phyloP scores from a whole-genome alignment of 2,329 filamentous ascomycete genomes.

The Aphanoascus verrucosus region DNA sequence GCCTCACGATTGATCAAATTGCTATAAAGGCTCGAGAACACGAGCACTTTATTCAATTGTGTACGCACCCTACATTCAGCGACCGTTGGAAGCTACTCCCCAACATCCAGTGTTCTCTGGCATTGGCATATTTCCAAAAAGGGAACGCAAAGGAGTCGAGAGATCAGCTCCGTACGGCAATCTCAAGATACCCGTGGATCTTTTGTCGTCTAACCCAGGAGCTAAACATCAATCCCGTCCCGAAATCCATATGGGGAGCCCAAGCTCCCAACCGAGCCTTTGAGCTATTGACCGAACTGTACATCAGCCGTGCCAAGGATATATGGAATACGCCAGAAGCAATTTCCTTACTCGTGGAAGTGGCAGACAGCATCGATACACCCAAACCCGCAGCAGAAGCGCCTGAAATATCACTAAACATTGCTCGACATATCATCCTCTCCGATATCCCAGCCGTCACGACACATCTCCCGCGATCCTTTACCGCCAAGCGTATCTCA shows the following conservation, averaged over 20 bases:
- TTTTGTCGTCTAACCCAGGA: constrained; percentile 71
- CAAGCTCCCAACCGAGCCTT: constrained; percentile 55
- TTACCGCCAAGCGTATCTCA: constrained; percentile 56
- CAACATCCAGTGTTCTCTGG: constrained; percentile 65
- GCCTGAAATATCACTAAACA: constrained; percentile 41
- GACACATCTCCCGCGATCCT: constrained; percentile 53
- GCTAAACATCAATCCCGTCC: constrained; percentile 62
- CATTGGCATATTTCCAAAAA: constrained; percentile 63
- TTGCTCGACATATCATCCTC: constrained; percentile 68
- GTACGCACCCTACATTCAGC: constrained; percentile 42
- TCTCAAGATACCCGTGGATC: constrained; percentile 71
- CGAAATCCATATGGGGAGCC: constrained; percentile 73
- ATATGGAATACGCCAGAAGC: constrained; percentile 74
- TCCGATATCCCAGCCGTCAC: constrained; percentile 64
- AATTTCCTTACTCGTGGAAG: constrained; percentile 56
- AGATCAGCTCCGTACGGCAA: constrained; percentile 53
- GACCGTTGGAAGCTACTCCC: constrained; percentile 47
- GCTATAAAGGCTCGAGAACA: constrained; percentile 72
- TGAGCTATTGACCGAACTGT: constrained; percentile 62
- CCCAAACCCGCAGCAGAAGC: constrained; percentile 36
- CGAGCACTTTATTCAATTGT: constrained; percentile 62
- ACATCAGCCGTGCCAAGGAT: constrained; percentile 65
- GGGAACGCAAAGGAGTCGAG: constrained; percentile 56
- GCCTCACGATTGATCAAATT: constrained; percentile 70
- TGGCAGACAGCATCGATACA: constrained; percentile 46